Conservation (phyloP, 176 grass and related monocot genomes). For the Zoysia japonica region DNA sequence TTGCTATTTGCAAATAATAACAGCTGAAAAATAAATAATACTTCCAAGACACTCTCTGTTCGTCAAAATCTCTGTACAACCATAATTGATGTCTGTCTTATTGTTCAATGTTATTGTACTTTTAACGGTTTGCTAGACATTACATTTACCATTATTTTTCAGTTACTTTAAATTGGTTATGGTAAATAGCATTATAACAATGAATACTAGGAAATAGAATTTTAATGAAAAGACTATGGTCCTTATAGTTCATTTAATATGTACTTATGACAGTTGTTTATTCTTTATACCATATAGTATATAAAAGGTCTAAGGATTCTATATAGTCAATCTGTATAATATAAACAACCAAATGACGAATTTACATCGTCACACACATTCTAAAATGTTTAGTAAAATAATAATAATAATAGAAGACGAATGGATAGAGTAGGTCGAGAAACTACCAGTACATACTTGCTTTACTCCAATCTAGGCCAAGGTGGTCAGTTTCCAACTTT, state of each 20-base stretch:
- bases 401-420: not conserved
- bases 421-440: not conserved
- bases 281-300: not conserved
- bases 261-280: not conserved
- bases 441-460: not conserved
- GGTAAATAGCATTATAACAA: not conserved
- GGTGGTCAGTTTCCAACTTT: not conserved
- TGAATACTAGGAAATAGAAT: not conserved
- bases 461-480: not conserved
- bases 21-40: conserved; percentile 1
- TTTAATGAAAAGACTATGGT: not conserved
- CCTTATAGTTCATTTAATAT: not conserved
- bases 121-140: not conserved
- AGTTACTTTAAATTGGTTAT: not conserved
- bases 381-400: not conserved
- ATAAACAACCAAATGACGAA: not conserved
- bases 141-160: not conserved
- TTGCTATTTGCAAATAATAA: conserved; percentile 35
- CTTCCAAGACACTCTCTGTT: not conserved
- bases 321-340: not conserved
- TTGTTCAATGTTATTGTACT: not conserved
- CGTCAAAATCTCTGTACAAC: not conserved
- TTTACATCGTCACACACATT: not conserved
- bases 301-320: not conserved
- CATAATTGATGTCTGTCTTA: not conserved